phyloP scores from a whole-genome alignment of 1,284 basidiomycete genomes.

The Irpex sp. region DNA sequence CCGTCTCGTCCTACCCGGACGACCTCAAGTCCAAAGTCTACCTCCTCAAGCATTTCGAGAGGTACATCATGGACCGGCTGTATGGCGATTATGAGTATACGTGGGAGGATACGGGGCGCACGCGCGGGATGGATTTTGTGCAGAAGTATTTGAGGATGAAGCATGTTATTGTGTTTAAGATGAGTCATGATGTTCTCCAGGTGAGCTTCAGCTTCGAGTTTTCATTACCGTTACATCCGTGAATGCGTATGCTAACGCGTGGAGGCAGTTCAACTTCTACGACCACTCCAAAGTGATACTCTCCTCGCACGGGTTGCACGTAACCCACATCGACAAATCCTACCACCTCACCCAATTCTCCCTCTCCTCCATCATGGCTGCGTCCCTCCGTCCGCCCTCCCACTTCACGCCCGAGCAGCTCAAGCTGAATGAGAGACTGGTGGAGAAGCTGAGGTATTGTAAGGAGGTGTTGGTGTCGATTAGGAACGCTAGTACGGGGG shows the following conservation, averaged over 20 bases:
- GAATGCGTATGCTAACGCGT: no score
- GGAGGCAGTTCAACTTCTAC: conserved; percentile 89
- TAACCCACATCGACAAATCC: conserved; percentile 89
- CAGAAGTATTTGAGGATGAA: conserved; percentile 96
- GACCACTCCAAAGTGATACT: conserved; percentile 96
- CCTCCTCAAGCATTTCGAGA: conserved; percentile 87
- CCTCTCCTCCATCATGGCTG: conserved; percentile 68
- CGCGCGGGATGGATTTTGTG: conserved; percentile 88
- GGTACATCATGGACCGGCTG: conserved; percentile 86
- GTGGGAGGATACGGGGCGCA: conserved; percentile 63
- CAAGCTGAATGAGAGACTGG: conserved; percentile 57
- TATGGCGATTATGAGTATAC: conserved; percentile 80
- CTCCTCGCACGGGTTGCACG: conserved; percentile 69
- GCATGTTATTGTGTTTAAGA: conserved; percentile 93
- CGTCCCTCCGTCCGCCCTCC: conserved; percentile 37
- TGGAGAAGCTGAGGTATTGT: conserved; percentile 79
- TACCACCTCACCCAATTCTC: conserved; percentile 75
- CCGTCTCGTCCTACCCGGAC: conserved; percentile 59
- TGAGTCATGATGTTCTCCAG: conserved; percentile 92
- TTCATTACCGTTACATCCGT: not conserved
- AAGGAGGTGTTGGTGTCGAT: conserved; percentile 72
- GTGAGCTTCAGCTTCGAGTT: conserved; percentile 30
- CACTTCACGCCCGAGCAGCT: conserved; percentile 41
- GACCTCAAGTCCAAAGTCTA: conserved; percentile 86
- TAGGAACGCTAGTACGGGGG: conserved; percentile 22